Evolutionary conservation across 495 filamentous ascomycete genomes (phyloP), one percentile per base, ranked within the genome.

Genomic region (Clavariopsis aquatica): DNA sequence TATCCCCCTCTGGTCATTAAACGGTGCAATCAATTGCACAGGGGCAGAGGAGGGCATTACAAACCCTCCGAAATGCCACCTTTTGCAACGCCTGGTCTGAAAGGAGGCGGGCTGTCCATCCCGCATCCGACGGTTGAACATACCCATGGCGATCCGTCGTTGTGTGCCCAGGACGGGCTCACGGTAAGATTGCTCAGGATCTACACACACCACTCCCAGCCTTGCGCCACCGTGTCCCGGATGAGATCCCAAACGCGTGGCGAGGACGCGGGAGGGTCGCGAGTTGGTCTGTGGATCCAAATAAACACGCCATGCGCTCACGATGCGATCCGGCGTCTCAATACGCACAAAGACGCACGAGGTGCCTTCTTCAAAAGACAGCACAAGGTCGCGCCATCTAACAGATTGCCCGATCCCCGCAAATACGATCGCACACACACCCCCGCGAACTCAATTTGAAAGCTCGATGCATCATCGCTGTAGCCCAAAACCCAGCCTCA

Each of bases 101-200:
- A 43, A 10, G 8, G n/a, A 43, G 38, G n/a, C 5, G 38, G 38
- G n/a, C 5, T 43, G 38, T 6, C 38, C 38, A 49, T 49, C 24
- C 47, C 47, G 47, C 47, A 49, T 49, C 47, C 47, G 47, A 9
- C 20, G 20, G 24, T 4, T 49, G 1, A 1, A 53, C n/a, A 5
- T 8, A 13, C 34, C 26, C 29, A 5, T 64, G 36, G 47, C 52
- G 22, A 29, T 52, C 28, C 45, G 36, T 20, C 10, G n/a, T 34
- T 12, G 5, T 47, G 38, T 28, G 49, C 34, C 13, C 12, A 51
- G 28, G 52, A 64, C 41, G 13, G 36, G 20, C 47, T 19, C 27
- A 38, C 27, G 38, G 24, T 52, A 47, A 59, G 43, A 53, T 47
- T 65, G 28, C 28, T 59, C 56, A 59, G 63, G 63, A 66, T 66